A percentile compares a stretch with the other conserved stretches of the same genome.
Evolutionary conservation across 176 grass and related monocot species (phyloP).

Genomic region (Oropetium thomaeum): DNA sequence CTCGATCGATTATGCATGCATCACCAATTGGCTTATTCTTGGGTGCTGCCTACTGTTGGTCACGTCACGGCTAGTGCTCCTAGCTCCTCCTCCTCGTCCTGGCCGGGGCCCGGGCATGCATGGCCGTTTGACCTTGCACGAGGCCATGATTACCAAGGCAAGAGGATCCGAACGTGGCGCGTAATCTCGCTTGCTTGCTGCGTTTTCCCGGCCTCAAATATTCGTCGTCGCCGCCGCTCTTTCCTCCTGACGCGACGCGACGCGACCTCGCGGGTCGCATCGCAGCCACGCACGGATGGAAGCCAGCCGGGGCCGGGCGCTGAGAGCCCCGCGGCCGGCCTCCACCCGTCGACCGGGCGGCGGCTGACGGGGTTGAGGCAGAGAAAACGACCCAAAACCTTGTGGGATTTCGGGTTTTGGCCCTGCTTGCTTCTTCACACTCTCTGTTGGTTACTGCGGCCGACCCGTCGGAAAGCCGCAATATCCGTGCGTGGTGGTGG

Average conservation of each 20-base stretch:
- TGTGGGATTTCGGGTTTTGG: no score
- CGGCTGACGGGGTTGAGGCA: neutral
- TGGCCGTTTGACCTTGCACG: neutral
- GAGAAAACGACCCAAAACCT: neutral
- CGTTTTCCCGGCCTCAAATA: neutral
- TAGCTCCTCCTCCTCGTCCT: neutral
- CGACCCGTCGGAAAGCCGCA: neutral
- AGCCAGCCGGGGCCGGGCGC: neutral
- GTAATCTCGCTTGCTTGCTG: neutral
- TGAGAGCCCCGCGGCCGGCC: neutral
- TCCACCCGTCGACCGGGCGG: constrained; percentile 21
- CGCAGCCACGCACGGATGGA: neutral
- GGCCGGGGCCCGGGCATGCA: neutral
- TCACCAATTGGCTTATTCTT: neutral
- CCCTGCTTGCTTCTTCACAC: no score
- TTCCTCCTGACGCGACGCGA: neutral
- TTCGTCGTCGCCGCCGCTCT: neutral
- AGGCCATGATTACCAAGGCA: neutral
- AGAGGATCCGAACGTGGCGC: neutral
- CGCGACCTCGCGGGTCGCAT: neutral
- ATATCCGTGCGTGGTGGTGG: neutral
- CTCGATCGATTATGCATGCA: neutral
- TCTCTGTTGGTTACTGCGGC: neutral
- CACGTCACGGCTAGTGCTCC: neutral
- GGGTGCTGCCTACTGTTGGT: constrained; percentile 21